Evolutionary conservation across 768 basidiomycete species (phyloP), one percentile per base, ranked within the genome.

Genomic region (Cyclocybe aegerita): DNA sequence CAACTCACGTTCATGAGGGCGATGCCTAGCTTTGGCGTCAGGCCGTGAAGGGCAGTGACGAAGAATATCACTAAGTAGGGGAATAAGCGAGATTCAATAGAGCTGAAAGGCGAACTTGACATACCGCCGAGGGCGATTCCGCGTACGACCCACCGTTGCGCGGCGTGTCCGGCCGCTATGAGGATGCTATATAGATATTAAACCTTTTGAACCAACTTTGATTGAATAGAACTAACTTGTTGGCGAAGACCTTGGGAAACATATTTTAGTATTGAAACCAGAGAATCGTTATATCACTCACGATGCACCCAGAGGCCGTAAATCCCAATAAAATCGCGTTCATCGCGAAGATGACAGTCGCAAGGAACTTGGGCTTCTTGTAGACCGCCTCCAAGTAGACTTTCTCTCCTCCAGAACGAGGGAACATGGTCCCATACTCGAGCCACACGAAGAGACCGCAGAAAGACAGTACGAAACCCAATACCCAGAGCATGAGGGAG

Each of bases 401-500:
- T 61, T 85, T 83, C 60, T 84, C 83, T 5, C 82, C 82, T 8
- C 82, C 81, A 9, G 78, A 80, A 1, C 82, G 73, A 3, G 82
- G 82, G 52, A 76, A 80, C 82, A 83, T 84, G 2, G 80, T 79
- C 5, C 83, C 83, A 41, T 77, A 77, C 52, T 85, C 82, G 15
- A 84, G 75, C 81, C 81, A 83, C 48, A 83, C 76, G 58, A 84
- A 82, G 9, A 83, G 63, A 0, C 81, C 81, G 46, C 79, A 83
- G 53, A 78, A 79, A 0, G 81, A 82, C 2, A 84, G 70, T 1
- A 75, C 56, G 56, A 83, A 81, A 4, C 82, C 83, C 15, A 83
- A 76, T 1, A 83, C 77, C 83, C 82, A 85, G 14, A 83, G 76
- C 75, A 84, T 76, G 43, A 84, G 66, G 0, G 81, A 82, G 0